Evolutionary conservation across 2,329 filamentous ascomycete genomes (phyloP).

Genomic region (Penicillium decumbens): DNA sequence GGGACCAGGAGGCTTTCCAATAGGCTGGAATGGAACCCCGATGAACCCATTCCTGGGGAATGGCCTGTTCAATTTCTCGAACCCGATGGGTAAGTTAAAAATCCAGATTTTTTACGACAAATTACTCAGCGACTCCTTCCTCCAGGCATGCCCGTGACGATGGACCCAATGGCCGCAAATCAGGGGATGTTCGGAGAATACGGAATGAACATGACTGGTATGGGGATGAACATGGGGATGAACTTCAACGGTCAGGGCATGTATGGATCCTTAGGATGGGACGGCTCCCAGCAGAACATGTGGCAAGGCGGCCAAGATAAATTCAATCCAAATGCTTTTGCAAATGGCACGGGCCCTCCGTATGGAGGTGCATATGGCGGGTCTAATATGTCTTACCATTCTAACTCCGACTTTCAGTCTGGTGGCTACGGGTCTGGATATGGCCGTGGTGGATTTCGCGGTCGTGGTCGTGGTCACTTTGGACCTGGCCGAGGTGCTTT

Average conservation of each 20-base stretch:
- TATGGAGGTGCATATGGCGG: constrained; percentile 68
- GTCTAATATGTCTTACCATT: constrained; percentile 67
- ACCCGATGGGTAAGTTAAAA: constrained; percentile 79
- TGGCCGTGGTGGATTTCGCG: constrained; percentile 57
- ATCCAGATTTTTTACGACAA: neutral
- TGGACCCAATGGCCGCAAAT: constrained; percentile 59
- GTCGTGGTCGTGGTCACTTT: constrained; percentile 59
- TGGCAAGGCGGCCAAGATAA: constrained; percentile 85
- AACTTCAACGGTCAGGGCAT: constrained; percentile 53
- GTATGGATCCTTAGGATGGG: constrained; percentile 66
- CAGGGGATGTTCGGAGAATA: constrained; percentile 49
- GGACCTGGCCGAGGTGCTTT: constrained; percentile 37
- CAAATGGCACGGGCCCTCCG: constrained; percentile 73
- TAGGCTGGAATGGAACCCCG: constrained; percentile 60
- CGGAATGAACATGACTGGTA: constrained; percentile 79
- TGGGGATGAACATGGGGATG: constrained; percentile 76
- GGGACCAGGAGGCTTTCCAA: constrained; percentile 50
- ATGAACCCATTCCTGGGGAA: constrained; percentile 62
- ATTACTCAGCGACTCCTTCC: constrained; percentile 11
- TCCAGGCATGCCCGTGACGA: constrained; percentile 73
- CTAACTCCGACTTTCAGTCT: constrained; percentile 65
- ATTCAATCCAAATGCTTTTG: constrained; percentile 76
- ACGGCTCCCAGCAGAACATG: constrained; percentile 65
- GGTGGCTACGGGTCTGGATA: constrained; percentile 68
- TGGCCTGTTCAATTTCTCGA: constrained; percentile 58